A percentile compares a stretch with the other conserved stretches of the same genome.
Evolutionary conservation across 108 stramenopile species (phyloP).

Genomic region (Fistulifera solaris): DNA sequence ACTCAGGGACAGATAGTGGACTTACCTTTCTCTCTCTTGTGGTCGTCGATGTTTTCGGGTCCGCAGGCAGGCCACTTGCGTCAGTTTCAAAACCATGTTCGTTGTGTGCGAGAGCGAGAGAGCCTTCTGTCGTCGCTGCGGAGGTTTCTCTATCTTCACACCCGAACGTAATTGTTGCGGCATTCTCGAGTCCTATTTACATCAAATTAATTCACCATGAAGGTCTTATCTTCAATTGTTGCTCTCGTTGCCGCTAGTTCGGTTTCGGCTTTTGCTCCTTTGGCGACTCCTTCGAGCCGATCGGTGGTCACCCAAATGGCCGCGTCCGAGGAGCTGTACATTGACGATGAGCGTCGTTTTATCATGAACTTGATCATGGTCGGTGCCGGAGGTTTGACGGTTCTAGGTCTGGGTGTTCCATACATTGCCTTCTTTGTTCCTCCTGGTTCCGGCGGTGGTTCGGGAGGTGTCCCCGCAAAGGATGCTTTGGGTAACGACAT

Average conservation of each 20-base stretch:
- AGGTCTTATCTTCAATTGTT: slow-evolving; percentile 57
- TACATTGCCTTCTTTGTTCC: slow-evolving; percentile 96
- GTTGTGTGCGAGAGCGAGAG: too few species aligned
- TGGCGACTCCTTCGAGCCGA: slow-evolving; percentile 29
- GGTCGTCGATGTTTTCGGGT: too few species aligned
- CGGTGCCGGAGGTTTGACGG: slow-evolving; percentile 83
- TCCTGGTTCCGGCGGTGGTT: slow-evolving; percentile 75
- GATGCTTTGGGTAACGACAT: slow-evolving; percentile 92
- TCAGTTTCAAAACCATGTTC: too few species aligned
- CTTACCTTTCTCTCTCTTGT: too few species aligned
- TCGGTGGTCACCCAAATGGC: slow-evolving; percentile 60
- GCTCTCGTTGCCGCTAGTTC: slow-evolving; percentile 53
- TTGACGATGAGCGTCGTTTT: slow-evolving; percentile 93
- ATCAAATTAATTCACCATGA: slow-evolving; percentile 33
- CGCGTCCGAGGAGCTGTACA: slow-evolving; percentile 78
- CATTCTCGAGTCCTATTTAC: too few species aligned
- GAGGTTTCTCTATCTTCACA: too few species aligned
- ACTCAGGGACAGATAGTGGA: too few species aligned
- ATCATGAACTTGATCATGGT: slow-evolving; percentile 95
- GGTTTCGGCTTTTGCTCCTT: slow-evolving; percentile 72
- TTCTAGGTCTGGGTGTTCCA: slow-evolving; percentile 88
- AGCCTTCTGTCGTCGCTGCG: too few species aligned
- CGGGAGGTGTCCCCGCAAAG: slow-evolving; percentile 79
- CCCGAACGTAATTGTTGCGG: too few species aligned
- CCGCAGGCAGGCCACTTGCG: too few species aligned